A percentile compares a stretch with the other conserved stretches of the same genome.
Conservation (phyloP, 1,284 basidiomycete species). For the Trametes versicolor region DNA sequence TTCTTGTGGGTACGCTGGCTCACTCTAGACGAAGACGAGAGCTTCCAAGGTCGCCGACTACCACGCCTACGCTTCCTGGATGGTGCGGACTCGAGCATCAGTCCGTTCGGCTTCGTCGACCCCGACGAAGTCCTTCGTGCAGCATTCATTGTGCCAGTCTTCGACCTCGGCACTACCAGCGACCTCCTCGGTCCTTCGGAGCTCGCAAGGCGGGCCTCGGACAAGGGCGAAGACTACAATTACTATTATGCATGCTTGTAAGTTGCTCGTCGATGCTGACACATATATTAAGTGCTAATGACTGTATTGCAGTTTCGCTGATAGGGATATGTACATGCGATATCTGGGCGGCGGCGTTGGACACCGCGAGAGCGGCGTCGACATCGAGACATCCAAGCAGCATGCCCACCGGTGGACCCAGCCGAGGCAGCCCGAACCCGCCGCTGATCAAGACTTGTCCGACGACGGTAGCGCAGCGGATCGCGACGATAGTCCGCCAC, state of each 20-base stretch:
- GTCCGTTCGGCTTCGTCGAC: slow-evolving; percentile 53
- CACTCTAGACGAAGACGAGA: slow-evolving; percentile 32
- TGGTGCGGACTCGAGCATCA: slow-evolving; percentile 31
- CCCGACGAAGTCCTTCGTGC: slow-evolving; percentile 47
- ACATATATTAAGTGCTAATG: slow-evolving; percentile 33
- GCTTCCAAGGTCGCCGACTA: slow-evolving; percentile 34
- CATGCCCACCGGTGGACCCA: neutral
- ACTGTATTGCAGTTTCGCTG: neutral
- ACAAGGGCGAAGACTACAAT: slow-evolving; percentile 44
- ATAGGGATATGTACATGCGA: slow-evolving; percentile 11
- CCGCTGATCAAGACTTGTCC: neutral
- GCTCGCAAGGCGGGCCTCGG: slow-evolving; percentile 27
- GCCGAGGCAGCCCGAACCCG: neutral
- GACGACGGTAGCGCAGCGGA: neutral
- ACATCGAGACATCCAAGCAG: neutral
- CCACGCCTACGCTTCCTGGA: slow-evolving; percentile 47
- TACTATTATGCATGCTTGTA: slow-evolving; percentile 48
- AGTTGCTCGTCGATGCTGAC: neutral
- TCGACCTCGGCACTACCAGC: slow-evolving; percentile 18
- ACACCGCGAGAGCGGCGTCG: neutral
- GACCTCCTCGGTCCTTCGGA: slow-evolving; percentile 37
- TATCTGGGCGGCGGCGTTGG: too few relatives aligned
- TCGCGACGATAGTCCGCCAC: too few relatives aligned
- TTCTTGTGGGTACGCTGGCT: slow-evolving; percentile 52
- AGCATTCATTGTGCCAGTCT: slow-evolving; percentile 50